Percentiles rank a stretch among this genome's conserved stretches.
These are phyloP conservation scores for Diplodia mutila DNA, from an alignment of 2,329 filamentous ascomycete genomes.

Conservation along the genomic window DNA sequence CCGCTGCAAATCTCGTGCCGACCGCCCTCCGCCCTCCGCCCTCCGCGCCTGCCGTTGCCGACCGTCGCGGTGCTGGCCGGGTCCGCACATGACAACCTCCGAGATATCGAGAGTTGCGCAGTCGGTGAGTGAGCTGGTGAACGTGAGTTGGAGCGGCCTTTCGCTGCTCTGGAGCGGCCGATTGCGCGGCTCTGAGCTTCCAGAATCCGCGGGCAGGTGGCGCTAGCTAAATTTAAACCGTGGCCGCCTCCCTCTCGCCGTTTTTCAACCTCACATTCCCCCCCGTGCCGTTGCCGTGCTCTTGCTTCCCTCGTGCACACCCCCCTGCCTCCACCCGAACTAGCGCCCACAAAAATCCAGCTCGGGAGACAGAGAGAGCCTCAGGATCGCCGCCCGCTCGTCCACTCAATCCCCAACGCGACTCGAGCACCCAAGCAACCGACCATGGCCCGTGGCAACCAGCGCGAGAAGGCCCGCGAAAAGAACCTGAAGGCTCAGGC, in stretches of 20 bases:
- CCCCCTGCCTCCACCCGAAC: conserved; percentile 2
- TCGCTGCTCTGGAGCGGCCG: not conserved
- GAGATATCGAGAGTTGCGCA: not conserved
- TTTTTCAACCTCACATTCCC: conserved; percentile 10
- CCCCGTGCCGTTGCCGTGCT: not conserved
- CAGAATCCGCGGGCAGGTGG: not conserved
- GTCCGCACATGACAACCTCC: not conserved
- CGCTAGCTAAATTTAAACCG: conserved; percentile 20
- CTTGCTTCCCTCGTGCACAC: not conserved
- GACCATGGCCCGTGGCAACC: conserved; percentile 89
- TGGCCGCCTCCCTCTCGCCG: conserved; percentile 7
- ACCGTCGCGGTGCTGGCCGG: not conserved
- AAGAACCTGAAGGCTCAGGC: conserved; percentile 78
- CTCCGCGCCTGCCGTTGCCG: too few species aligned
- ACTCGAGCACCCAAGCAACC: conserved; percentile 3
- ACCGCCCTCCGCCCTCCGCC: too few species aligned
- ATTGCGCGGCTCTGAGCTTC: conserved; percentile 10
- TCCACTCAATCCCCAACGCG: not conserved
- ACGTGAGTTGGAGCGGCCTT: not conserved
- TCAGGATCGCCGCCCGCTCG: conserved; percentile 6
- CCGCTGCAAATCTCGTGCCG: too few species aligned
- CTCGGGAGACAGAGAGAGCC: conserved; percentile 11
- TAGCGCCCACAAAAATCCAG: not conserved
- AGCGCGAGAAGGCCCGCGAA: conserved; percentile 90
- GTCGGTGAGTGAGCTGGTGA: not conserved